A percentile compares a stretch with the other conserved stretches of the same genome.
Evolutionary conservation across 2,329 filamentous ascomycete species (phyloP).

Genomic region (Samsoniella hepiali): DNA sequence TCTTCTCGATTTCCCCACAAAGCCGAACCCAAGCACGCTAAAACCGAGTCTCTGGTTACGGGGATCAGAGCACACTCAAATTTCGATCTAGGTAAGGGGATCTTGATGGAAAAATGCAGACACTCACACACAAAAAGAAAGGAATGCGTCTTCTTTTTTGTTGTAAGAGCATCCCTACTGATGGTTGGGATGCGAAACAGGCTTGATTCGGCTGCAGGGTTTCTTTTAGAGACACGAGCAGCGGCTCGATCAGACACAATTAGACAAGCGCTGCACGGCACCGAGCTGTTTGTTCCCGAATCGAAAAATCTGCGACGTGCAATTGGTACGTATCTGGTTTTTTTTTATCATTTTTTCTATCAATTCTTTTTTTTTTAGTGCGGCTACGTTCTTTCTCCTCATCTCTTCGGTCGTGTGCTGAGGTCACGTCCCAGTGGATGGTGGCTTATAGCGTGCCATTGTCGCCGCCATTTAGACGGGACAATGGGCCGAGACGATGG

Average conservation of each 20-base stretch:
- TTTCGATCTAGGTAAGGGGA: not conserved
- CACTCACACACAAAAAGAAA: not conserved
- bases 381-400: not conserved
- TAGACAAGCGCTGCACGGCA: not conserved
- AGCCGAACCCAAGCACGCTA: not conserved
- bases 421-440: not conserved
- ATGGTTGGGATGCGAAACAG: not conserved
- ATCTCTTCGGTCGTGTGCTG: not conserved
- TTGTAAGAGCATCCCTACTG: not conserved
- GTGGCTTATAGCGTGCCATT: not conserved
- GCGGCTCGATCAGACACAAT: conserved; percentile 10
- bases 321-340: not conserved
- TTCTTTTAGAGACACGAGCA: not conserved
- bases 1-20: conserved; percentile 12
- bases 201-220: not conserved
- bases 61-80: not conserved
- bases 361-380: not conserved
- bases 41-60: no score
- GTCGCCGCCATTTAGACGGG: not conserved
- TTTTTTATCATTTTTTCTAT: not conserved
- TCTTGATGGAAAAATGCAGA: not conserved
- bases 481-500: not conserved
- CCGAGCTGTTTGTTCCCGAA: not conserved
- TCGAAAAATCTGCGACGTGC: not conserved
- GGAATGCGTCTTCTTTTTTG: not conserved